These are phyloP conservation scores for Neonectria magnoliae DNA, from an alignment of 2,329 filamentous ascomycete genomes.

Conservation along the genomic window DNA sequence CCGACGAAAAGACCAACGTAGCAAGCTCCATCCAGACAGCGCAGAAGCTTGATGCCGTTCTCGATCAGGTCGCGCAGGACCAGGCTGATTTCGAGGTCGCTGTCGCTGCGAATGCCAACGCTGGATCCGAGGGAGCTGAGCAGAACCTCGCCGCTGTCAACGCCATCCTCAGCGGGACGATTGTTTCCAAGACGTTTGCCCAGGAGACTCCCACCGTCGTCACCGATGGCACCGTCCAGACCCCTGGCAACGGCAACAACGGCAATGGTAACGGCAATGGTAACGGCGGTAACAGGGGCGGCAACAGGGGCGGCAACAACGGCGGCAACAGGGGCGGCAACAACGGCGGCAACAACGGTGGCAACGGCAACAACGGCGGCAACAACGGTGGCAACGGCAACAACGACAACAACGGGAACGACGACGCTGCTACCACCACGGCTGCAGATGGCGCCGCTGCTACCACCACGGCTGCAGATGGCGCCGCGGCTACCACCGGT, in stretches of 20 bases:
- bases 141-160: slow-evolving; percentile 52
- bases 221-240: slow-evolving; percentile 26
- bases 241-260: slow-evolving; percentile 21
- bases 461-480: slow-evolving; percentile 1
- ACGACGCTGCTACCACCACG: neutral
- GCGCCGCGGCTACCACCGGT: neutral
- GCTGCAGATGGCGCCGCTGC: neutral
- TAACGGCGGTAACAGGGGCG: slow-evolving; percentile 13
- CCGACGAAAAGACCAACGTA: slow-evolving; percentile 52
- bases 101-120: slow-evolving; percentile 55
- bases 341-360: slow-evolving; percentile 11
- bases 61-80: slow-evolving; percentile 61
- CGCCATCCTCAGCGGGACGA: slow-evolving; percentile 46
- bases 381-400: slow-evolving; percentile 14
- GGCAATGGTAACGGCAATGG: slow-evolving; percentile 9
- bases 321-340: slow-evolving; percentile 26
- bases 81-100: slow-evolving; percentile 57
- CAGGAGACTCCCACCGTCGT: slow-evolving; percentile 46
- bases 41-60: slow-evolving; percentile 56
- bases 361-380: slow-evolving; percentile 18
- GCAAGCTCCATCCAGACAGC: slow-evolving; percentile 57
- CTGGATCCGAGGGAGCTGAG: slow-evolving; percentile 43
- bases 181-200: slow-evolving; percentile 45
- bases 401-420: slow-evolving; percentile 14
- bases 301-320: neutral